Base-by-base conservation (phyloP, 2,329 filamentous ascomycete species). In the Fusarium brevicatenulatum region DNA sequence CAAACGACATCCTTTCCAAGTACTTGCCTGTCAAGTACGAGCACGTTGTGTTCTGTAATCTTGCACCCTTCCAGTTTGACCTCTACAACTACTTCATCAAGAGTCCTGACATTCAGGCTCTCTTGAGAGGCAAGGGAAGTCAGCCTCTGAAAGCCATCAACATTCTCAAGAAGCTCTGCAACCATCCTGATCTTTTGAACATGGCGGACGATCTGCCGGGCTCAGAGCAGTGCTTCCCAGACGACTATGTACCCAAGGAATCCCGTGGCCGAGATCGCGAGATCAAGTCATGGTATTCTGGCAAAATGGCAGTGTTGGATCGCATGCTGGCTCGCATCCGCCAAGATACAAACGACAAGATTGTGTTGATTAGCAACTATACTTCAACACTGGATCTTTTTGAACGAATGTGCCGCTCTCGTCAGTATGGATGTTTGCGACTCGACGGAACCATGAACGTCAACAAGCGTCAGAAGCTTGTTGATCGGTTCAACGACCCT, bases 21-120 rank as follows among this genome's bases (percentile, higher is more conserved):
- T 99, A 99, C 80, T 85, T 99, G 66, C 96, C 96, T 0, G 91
- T 98, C 85, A 99, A 99, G 85, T 99, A 99, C 82, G 96, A 99
- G 82, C 96, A 99, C 80, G 96, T 99, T 36, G 96, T 99, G 2
- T 99, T 99, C 83, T 99, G 96, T 87, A 95, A 95, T 76, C 88
- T 97, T 50, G 93, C 96, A 21, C 93, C 93, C 0, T 98, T 99
- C 83, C 96, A 99, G 81, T 88, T 95, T 61, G 93, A 94, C 74
- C 86, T 99, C 3, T 99, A 99, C 86, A 97, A 97, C 78, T 94
- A 98, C 82, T 99, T 99, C 82, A 95, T 99, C 82, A 94, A 93
- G 55, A 98, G 95, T 68, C 95, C 96, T 0, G 94, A 97, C 68
- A 98, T 99, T 78, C 95, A 97, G 80, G 95, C 93, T 59, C 86